These are phyloP conservation scores for Candida schatavii DNA, from an alignment of 805 yeast genomes.

Conservation along the genomic window DNA sequence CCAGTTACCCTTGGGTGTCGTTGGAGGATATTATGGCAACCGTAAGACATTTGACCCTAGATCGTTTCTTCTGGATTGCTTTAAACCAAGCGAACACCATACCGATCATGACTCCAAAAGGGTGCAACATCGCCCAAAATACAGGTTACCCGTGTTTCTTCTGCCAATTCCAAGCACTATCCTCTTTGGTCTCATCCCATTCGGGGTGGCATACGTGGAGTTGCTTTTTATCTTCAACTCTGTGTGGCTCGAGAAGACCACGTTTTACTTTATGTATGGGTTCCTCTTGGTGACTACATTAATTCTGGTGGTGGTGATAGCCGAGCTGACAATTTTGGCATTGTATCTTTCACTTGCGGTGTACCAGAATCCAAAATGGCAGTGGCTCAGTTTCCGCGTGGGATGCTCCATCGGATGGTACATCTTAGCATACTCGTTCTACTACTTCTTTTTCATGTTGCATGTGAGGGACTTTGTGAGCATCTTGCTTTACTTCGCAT, in stretches of 20 bases:
- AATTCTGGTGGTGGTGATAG: constrained; percentile 58
- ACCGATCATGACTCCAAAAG: not conserved
- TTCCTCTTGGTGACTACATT: constrained; percentile 62
- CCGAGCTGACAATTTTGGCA: constrained; percentile 70
- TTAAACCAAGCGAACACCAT: not conserved
- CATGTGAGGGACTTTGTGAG: constrained; percentile 67
- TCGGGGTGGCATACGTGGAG: constrained; percentile 78
- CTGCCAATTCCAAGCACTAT: constrained; percentile 29
- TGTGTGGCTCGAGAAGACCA: constrained; percentile 75
- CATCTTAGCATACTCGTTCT: constrained; percentile 62
- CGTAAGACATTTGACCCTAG: constrained; percentile 19
- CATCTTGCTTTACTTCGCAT: constrained; percentile 64
- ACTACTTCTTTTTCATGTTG: constrained; percentile 58
- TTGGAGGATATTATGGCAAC: constrained; percentile 65
- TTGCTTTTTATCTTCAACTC: constrained; percentile 69
- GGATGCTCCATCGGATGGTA: constrained; percentile 72
- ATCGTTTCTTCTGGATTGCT: constrained; percentile 9
- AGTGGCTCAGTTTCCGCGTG: constrained; percentile 74
- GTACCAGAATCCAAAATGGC: constrained; percentile 66
- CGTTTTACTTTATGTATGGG: constrained; percentile 79
- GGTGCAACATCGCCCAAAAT: not conserved
- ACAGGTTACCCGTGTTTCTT: constrained; percentile 17
- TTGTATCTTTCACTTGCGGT: constrained; percentile 58
- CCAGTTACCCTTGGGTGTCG: constrained; percentile 70
- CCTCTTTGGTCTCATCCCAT: constrained; percentile 72